phyloP scores from a whole-genome alignment of 169 alveolate species.

The Nephromyces sp. region DNA sequence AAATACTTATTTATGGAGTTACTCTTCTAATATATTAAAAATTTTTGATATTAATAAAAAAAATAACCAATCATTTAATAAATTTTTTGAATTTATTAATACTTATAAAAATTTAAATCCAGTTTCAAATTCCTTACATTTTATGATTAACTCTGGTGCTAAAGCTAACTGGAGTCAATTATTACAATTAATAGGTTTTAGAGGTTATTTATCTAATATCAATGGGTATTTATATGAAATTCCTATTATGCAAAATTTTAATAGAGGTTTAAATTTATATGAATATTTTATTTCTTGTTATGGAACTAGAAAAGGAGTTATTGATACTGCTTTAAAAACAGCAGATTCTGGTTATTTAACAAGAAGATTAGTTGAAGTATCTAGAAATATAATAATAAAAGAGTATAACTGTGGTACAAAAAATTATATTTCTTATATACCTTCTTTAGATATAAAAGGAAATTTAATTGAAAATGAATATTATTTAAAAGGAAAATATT shows the following conservation, averaged over 20 bases:
- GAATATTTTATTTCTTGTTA: slow-evolving; percentile 41
- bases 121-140: slow-evolving; percentile 20
- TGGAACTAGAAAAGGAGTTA: slow-evolving; percentile 38
- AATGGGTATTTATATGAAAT: neutral
- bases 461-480: slow-evolving; percentile 1
- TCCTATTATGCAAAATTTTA: slow-evolving; percentile 23
- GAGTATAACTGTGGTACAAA: slow-evolving; percentile 28
- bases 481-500: neutral
- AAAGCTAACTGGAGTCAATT: slow-evolving; percentile 39
- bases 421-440: slow-evolving; percentile 1
- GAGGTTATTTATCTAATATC: slow-evolving; percentile 30
- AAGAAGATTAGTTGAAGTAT: slow-evolving; percentile 36
- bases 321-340: slow-evolving; percentile 41
- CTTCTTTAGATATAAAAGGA: slow-evolving; percentile 1
- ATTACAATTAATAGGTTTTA: slow-evolving; percentile 22
- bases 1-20: neutral
- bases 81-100: slow-evolving; percentile 17
- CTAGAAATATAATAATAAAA: slow-evolving; percentile 27
- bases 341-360: slow-evolving; percentile 44
- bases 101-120: slow-evolving; percentile 26
- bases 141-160: slow-evolving; percentile 25
- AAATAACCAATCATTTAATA: slow-evolving; percentile 1
- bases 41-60: neutral
- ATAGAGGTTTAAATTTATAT: slow-evolving; percentile 30
- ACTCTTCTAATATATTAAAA: neutral